Evolutionary conservation across 2,329 filamentous ascomycete genomes (phyloP), one percentile per base, ranked within the genome.

Genomic region (Epichloe uncinata): DNA sequence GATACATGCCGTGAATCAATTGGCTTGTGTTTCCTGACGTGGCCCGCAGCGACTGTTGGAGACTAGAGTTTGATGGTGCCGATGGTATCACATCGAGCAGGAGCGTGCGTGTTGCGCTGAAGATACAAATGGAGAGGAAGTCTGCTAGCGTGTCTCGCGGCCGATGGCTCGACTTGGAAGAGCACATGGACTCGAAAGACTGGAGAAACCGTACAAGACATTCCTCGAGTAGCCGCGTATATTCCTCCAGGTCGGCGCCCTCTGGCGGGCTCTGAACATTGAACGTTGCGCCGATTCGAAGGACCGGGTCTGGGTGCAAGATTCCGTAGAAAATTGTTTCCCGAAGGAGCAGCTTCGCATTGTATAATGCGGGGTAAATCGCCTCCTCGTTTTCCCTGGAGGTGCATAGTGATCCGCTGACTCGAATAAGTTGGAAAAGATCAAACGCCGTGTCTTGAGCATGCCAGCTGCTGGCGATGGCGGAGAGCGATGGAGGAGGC

Each of bases 101-200:
- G 2, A 81, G 67, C 1, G 75, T 75, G 45, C 72, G 71, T 18
- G 74, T 69, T 30, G 76, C 66, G 57, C 75, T 79, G 56, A 80
- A 78, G n/a, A 81, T 73, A 59, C 77, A 79, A 16, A 81, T 61
- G 12, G 77, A 73, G 46, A 76, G 65, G 52, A 79, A 77, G 4
- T 71, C 60, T 2, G 77, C 73, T 15, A 78, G 59, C 71, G 74
- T 78, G 49, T 66, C 66, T 54, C 68, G 69, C 8, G 69, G 60
- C n/a, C 63, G 61, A 34, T 63, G 63, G 20, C 66, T 64, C 50
- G 70, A 60, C 2, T 71, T 67, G 16, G 66, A 66, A 4, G 62
- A 63, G 41, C 51, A 50, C 16, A 22, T 48, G 8, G 38, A 7
- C 54, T 80, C 77, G 48, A 80, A 73, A 0, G 73, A 70, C 53